Percentiles rank a stretch among this genome's conserved stretches.
Conservation (phyloP, 495 filamentous ascomycete genomes). For the Trichoderma virens region DNA sequence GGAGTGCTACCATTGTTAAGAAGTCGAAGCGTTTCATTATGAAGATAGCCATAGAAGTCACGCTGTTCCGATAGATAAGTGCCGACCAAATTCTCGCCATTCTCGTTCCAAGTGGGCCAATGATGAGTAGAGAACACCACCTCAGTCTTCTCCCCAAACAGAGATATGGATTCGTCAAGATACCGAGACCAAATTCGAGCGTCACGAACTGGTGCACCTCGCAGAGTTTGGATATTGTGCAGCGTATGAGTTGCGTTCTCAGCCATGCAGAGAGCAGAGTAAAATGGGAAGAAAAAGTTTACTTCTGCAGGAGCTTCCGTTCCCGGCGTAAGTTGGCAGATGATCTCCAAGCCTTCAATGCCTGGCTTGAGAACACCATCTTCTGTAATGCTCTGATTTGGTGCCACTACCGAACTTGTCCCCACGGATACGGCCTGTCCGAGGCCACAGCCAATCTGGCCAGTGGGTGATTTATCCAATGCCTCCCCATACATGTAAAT, state of each 20-base stretch:
- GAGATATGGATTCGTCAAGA: slow-evolving; percentile 14
- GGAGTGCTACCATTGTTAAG: slow-evolving; percentile 24
- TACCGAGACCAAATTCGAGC: slow-evolving; percentile 15
- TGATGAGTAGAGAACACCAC: slow-evolving; percentile 14
- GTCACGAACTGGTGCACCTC: slow-evolving; percentile 17
- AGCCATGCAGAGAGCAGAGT: slow-evolving; percentile 13
- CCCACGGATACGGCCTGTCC: background rate
- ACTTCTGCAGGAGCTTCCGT: slow-evolving; percentile 17
- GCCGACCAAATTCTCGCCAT: slow-evolving; percentile 13
- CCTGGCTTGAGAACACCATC: slow-evolving; percentile 1
- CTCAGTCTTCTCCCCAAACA: slow-evolving; percentile 11
- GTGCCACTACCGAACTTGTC: slow-evolving; percentile 1
- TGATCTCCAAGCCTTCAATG: slow-evolving; percentile 12
- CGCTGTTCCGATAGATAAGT: slow-evolving; percentile 21
- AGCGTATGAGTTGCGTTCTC: slow-evolving; percentile 15
- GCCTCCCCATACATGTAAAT: slow-evolving; percentile 14
- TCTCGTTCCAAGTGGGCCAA: background rate
- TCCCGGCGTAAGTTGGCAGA: slow-evolving; percentile 13
- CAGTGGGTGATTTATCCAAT: background rate
- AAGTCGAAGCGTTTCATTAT: slow-evolving; percentile 28
- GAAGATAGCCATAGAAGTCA: slow-evolving; percentile 30
- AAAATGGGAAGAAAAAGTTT: slow-evolving; percentile 15
- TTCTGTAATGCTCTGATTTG: slow-evolving; percentile 12
- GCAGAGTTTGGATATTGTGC: slow-evolving; percentile 16
- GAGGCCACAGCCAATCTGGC: background rate